A percentile compares a stretch with the other conserved stretches of the same genome.
Evolutionary conservation across 2,329 filamentous ascomycete genomes (phyloP).

Genomic region (Fusarium xyrophilum): DNA sequence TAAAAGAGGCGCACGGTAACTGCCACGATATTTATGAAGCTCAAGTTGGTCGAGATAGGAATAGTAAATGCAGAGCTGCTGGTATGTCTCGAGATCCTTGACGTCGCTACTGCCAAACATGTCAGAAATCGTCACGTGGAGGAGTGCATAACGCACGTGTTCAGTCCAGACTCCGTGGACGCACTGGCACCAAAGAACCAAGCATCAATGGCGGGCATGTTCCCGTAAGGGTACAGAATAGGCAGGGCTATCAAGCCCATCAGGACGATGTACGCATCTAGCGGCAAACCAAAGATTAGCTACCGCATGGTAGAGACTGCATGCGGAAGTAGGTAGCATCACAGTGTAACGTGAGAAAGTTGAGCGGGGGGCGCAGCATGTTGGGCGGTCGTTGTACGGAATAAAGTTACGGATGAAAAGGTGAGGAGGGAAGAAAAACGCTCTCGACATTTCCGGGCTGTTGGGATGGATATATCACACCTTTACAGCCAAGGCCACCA

Average conservation of each 20-base stretch:
- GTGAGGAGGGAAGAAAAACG: not conserved
- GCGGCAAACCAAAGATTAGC: not conserved
- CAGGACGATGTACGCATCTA: conserved; percentile 1
- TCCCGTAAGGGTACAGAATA: not conserved
- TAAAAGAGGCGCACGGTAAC: conserved; percentile 56
- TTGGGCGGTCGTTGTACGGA: not conserved
- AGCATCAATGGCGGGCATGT: not conserved
- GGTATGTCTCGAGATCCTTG: conserved; percentile 56
- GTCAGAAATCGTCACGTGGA: not conserved
- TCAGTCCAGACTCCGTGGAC: not conserved
- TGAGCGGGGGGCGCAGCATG: not conserved
- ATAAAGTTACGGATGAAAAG: not conserved
- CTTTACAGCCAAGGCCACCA: not conserved
- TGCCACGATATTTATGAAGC: conserved; percentile 57
- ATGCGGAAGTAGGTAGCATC: not conserved
- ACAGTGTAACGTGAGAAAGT: not conserved
- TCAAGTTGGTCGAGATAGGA: conserved; percentile 56
- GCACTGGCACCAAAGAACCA: conserved; percentile 4
- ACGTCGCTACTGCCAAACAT: conserved; percentile 53
- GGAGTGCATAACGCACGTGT: not conserved
- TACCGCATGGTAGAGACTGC: not conserved
- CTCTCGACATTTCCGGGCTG: too few species aligned
- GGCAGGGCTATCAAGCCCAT: conserved; percentile 3
- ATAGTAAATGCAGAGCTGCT: conserved; percentile 59
- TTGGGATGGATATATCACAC: too few species aligned